phyloP scores from a whole-genome alignment of 164 flowering plant species.

The Akebia trifoliata region DNA sequence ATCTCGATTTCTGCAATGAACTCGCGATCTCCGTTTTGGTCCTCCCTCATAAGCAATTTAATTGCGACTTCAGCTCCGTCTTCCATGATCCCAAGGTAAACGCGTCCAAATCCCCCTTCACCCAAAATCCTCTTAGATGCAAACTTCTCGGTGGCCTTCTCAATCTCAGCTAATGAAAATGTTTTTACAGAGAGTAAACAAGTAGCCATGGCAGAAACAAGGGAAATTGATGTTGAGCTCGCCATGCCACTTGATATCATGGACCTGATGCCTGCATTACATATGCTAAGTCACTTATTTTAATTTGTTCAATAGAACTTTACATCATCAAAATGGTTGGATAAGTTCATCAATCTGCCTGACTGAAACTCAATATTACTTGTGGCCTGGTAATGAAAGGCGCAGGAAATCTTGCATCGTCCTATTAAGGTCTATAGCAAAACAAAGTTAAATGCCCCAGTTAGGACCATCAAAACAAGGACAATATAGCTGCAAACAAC shows the following conservation, averaged over 20 bases:
- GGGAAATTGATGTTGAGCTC: slow-evolving; percentile 70
- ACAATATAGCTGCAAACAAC: no score
- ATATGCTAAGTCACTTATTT: slow-evolving; percentile 3
- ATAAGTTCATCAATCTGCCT: background rate
- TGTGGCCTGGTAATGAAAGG: no score
- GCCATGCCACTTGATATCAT: slow-evolving; percentile 56
- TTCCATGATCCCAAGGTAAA: slow-evolving; percentile 67
- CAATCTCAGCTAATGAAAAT: slow-evolving; percentile 69
- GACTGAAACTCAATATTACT: background rate
- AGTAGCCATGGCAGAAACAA: slow-evolving; percentile 66
- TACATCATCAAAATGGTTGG: background rate
- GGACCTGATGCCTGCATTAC: slow-evolving; percentile 60
- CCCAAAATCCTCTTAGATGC: slow-evolving; percentile 68
- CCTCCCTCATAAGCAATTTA: slow-evolving; percentile 71
- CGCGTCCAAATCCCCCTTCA: slow-evolving; percentile 97
- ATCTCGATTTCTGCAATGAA: slow-evolving; percentile 95
- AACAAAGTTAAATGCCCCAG: no score
- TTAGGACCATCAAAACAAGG: no score
- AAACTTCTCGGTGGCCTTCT: slow-evolving; percentile 83
- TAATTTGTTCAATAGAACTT: background rate
- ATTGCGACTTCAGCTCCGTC: slow-evolving; percentile 80
- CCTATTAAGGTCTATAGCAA: no score
- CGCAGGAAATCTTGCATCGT: no score
- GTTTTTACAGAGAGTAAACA: slow-evolving; percentile 75
- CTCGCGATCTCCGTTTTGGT: slow-evolving; percentile 79